These are phyloP conservation scores for Cardamine occulta DNA, from an alignment of 345 rosid genomes.

Conservation along the genomic window DNA sequence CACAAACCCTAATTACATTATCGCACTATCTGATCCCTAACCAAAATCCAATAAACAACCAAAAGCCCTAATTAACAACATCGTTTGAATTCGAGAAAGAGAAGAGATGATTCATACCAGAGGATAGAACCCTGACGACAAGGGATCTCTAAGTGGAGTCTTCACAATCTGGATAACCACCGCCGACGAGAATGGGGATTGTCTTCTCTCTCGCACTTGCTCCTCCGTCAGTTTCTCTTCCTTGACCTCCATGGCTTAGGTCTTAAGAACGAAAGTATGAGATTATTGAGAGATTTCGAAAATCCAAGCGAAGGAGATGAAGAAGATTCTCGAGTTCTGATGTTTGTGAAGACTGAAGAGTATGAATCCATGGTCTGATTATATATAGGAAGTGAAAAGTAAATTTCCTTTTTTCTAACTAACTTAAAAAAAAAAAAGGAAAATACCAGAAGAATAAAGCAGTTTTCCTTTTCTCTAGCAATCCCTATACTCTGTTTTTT, in stretches of 20 bases:
- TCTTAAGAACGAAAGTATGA: conserved; percentile 4
- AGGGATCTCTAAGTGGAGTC: conserved; percentile 87
- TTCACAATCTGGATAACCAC: conserved; percentile 85
- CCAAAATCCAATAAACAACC: too few species aligned
- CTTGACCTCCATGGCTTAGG: conserved; percentile 39
- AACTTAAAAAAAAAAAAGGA: too few species aligned
- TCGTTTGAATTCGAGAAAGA: not conserved
- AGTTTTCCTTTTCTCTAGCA: too few species aligned
- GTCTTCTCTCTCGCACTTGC: conserved; percentile 43
- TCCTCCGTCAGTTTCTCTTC: conserved; percentile 30
- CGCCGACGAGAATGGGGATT: conserved; percentile 79
- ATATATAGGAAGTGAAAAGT: too few species aligned
- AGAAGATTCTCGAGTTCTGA: not conserved
- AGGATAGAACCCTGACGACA: conserved; percentile 71
- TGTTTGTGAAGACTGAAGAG: too few species aligned
- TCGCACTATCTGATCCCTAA: too few species aligned
- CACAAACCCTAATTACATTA: too few species aligned
- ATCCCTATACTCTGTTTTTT: too few species aligned
- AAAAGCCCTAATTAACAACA: too few species aligned
- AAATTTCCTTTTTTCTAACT: too few species aligned
- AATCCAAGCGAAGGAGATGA: not conserved
- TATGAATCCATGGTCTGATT: too few species aligned
- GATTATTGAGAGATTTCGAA: conserved; percentile 1
- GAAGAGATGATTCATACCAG: conserved; percentile 52
- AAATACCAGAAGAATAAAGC: too few species aligned